phyloP scores from a whole-genome alignment of 1,139 yeast genomes.

The Blastobotrys capitulatus region DNA sequence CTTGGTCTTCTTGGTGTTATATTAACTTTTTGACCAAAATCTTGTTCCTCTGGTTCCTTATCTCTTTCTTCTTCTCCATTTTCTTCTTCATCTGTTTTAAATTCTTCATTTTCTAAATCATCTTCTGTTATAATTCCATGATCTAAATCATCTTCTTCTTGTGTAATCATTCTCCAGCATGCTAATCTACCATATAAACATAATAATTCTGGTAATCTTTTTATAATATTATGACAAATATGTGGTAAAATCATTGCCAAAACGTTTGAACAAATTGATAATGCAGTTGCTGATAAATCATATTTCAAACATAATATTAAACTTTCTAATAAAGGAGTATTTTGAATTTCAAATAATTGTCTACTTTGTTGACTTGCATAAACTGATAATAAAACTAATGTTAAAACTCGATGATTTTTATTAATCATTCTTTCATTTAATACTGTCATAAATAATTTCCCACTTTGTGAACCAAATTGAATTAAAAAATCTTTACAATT shows the following conservation, averaged over 20 bases:
- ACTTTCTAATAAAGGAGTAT: slow-evolving; percentile 40
- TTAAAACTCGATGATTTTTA: slow-evolving; percentile 35
- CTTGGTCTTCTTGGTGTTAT: slow-evolving; percentile 2
- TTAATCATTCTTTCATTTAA: slow-evolving; percentile 35
- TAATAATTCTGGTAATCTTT: slow-evolving; percentile 41
- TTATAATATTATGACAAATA: slow-evolving; percentile 37
- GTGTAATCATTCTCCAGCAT: slow-evolving; percentile 32
- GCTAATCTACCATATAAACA: slow-evolving; percentile 44
- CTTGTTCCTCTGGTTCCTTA: slow-evolving; percentile 5
- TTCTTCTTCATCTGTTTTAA: not conserved
- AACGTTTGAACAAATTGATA: slow-evolving; percentile 41
- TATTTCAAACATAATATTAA: slow-evolving; percentile 40
- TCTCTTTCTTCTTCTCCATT: too few relatives aligned
- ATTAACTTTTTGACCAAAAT: too few relatives aligned
- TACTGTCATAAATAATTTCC: slow-evolving; percentile 35
- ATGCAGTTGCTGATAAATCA: slow-evolving; percentile 42
- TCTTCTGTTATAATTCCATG: slow-evolving; percentile 10
- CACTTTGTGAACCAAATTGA: slow-evolving; percentile 38
- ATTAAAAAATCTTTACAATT: slow-evolving; percentile 41
- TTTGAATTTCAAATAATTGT: slow-evolving; percentile 34
- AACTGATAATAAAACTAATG: slow-evolving; percentile 35
- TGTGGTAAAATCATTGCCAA: slow-evolving; percentile 55
- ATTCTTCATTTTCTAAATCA: slow-evolving; percentile 1
- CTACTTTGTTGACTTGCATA: slow-evolving; percentile 32
- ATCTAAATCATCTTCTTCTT: slow-evolving; percentile 15